phyloP scores from a whole-genome alignment of 2,329 filamentous ascomycete genomes.

The Trichoderma sp. region DNA sequence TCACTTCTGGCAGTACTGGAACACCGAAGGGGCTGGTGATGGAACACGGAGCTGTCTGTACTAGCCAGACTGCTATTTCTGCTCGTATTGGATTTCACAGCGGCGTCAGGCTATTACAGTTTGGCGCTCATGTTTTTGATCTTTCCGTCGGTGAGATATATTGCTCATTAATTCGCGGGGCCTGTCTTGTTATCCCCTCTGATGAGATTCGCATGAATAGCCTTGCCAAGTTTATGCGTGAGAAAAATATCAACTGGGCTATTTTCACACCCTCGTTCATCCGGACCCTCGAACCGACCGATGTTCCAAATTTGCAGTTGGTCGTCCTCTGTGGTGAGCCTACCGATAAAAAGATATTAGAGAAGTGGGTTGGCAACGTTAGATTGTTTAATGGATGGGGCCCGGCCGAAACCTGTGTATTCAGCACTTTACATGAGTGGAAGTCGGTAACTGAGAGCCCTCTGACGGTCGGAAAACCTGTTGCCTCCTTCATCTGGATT shows the following conservation, averaged over 20 bases:
- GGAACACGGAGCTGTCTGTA: slow-evolving; percentile 44
- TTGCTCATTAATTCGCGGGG: background rate
- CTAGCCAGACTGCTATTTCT: background rate
- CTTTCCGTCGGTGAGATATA: slow-evolving; percentile 9
- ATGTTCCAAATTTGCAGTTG: slow-evolving; percentile 12
- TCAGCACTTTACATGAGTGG: slow-evolving; percentile 14
- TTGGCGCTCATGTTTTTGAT: slow-evolving; percentile 13
- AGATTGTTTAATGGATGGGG: slow-evolving; percentile 23
- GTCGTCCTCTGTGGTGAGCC: slow-evolving; percentile 18
- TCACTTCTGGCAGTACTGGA: slow-evolving; percentile 21
- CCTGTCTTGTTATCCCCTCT: background rate
- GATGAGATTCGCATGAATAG: slow-evolving; percentile 15
- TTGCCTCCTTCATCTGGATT: slow-evolving; percentile 2
- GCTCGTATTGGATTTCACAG: background rate
- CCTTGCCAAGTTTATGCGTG: background rate
- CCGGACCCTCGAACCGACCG: background rate
- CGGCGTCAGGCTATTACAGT: background rate
- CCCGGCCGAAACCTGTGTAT: slow-evolving; percentile 20
- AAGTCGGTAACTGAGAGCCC: background rate
- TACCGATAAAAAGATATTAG: slow-evolving; percentile 1
- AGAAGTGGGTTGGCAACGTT: slow-evolving; percentile 17
- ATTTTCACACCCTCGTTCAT: slow-evolving; percentile 14
- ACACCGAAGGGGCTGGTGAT: slow-evolving; percentile 25
- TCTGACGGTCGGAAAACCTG: slow-evolving; percentile 6
- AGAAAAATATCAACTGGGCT: background rate